Conservation (phyloP, 257 asterid species). For the Penstemon barbatus region DNA sequence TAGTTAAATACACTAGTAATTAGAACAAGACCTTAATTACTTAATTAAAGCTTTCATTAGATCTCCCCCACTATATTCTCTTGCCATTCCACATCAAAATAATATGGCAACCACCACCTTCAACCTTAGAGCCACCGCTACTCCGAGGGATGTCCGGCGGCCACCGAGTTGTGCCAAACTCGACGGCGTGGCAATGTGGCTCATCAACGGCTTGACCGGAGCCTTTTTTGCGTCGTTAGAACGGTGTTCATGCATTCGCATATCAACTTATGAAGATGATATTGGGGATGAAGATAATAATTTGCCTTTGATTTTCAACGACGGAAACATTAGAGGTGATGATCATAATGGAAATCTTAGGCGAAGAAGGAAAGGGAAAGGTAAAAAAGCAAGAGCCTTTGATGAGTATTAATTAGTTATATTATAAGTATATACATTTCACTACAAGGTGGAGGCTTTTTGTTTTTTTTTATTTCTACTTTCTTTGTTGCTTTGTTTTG, state of each 20-base stretch:
- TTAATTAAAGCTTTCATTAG: slow-evolving; percentile 11
- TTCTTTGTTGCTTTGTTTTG: not conserved
- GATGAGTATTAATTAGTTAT: slow-evolving; percentile 26
- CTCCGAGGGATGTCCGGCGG: slow-evolving; percentile 36
- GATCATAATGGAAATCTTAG: slow-evolving; percentile 29
- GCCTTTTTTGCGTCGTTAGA: slow-evolving; percentile 79
- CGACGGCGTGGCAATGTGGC: slow-evolving; percentile 76
- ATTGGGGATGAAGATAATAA: slow-evolving; percentile 55
- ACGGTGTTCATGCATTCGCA: slow-evolving; percentile 79
- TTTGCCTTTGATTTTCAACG: slow-evolving; percentile 58
- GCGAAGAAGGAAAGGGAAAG: slow-evolving; percentile 39
- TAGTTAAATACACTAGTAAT: not conserved
- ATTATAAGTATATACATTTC: not conserved
- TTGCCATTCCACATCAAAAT: slow-evolving; percentile 2
- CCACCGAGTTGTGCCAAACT: slow-evolving; percentile 46
- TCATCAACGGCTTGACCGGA: slow-evolving; percentile 59
- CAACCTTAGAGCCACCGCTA: slow-evolving; percentile 27
- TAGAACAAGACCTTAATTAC: slow-evolving; percentile 15
- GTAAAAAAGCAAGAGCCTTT: slow-evolving; percentile 38
- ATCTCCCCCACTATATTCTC: slow-evolving; percentile 8
- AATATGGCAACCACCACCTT: slow-evolving; percentile 49
- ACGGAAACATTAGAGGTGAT: slow-evolving; percentile 32
- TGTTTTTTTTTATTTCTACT: not conserved
- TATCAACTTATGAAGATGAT: slow-evolving; percentile 59
- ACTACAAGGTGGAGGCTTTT: slow-evolving; percentile 12